Evolutionary conservation across 2,329 filamentous ascomycete genomes (phyloP).

Genomic region (Alternaria incomplexa): DNA sequence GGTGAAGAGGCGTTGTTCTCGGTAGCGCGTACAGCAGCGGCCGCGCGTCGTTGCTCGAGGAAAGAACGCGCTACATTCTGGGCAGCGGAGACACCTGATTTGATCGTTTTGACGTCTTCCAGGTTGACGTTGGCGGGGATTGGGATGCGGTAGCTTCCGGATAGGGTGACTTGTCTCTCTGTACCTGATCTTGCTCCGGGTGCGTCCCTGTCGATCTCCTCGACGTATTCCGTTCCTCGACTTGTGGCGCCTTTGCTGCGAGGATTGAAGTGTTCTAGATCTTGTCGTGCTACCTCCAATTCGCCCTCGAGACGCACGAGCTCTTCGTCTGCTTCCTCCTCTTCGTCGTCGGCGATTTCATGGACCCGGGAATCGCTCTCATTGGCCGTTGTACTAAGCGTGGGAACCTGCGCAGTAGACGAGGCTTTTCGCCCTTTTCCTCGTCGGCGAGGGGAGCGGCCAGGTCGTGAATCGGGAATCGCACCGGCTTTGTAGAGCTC

Average conservation of each 20-base stretch:
- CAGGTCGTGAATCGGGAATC: slow-evolving; percentile 12
- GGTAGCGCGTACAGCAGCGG: slow-evolving; percentile 7
- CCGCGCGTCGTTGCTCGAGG: slow-evolving; percentile 37
- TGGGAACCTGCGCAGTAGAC: slow-evolving; percentile 30
- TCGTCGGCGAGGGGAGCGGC: slow-evolving; percentile 39
- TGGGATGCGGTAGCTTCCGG: slow-evolving; percentile 46
- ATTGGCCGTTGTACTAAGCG: slow-evolving; percentile 6
- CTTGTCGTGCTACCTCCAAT: slow-evolving; percentile 39
- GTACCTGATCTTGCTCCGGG: neutral
- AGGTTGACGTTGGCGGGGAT: slow-evolving; percentile 41
- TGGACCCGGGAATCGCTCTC: slow-evolving; percentile 20
- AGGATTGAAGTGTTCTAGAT: slow-evolving; percentile 36
- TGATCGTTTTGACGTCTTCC: slow-evolving; percentile 42
- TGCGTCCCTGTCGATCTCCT: slow-evolving; percentile 36
- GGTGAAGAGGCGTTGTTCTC: slow-evolving; percentile 5
- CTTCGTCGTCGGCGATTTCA: slow-evolving; percentile 19
- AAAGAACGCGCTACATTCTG: slow-evolving; percentile 43
- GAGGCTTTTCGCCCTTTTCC: slow-evolving; percentile 40
- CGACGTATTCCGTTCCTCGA: slow-evolving; percentile 27
- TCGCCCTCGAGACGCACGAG: slow-evolving; percentile 40
- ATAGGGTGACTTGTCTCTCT: slow-evolving; percentile 43
- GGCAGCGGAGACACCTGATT: slow-evolving; percentile 42
- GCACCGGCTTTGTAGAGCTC: slow-evolving; percentile 35
- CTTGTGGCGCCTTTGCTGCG: slow-evolving; percentile 9
- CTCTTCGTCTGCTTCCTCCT: slow-evolving; percentile 42